Evolutionary conservation across 1,284 basidiomycete genomes (phyloP).

Genomic region (Trametes hirsuta): DNA sequence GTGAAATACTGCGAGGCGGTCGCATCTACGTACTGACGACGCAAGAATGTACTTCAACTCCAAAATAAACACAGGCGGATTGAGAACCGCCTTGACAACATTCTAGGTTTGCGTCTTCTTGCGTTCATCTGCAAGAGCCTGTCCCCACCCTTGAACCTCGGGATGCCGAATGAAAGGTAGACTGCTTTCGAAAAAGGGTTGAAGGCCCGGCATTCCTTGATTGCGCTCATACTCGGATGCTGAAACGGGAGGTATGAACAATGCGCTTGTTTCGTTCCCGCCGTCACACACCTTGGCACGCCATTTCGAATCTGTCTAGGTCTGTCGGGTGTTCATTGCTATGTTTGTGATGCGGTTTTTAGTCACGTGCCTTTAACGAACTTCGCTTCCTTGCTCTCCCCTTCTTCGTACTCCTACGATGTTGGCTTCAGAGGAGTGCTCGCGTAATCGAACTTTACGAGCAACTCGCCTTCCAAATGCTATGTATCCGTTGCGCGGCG

Average conservation of each 20-base stretch:
- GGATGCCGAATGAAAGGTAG: constrained; percentile 75
- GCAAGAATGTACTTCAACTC: neutral
- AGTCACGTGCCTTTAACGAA: constrained; percentile 83
- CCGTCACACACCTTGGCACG: constrained; percentile 64
- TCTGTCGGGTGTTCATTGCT: constrained; percentile 48
- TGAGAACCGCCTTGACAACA: neutral
- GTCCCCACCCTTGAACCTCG: constrained; percentile 78
- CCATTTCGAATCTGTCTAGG: constrained; percentile 93
- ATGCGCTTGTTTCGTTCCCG: neutral
- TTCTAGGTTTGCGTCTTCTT: neutral
- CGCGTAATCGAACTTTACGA: neutral
- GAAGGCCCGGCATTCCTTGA: constrained; percentile 51
- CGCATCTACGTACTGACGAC: neutral
- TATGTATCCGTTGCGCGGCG: constrained; percentile 77
- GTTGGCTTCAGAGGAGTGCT: neutral
- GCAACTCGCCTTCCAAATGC: constrained; percentile 74
- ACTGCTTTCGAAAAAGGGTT: constrained; percentile 77
- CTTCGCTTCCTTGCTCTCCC: constrained; percentile 79
- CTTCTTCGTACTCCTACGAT: constrained; percentile 87
- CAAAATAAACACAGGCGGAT: too few species aligned
- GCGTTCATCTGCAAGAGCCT: constrained; percentile 63
- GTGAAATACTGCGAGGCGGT: too few species aligned
- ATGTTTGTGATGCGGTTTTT: neutral
- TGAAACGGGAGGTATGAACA: constrained; percentile 28
- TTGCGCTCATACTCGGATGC: constrained; percentile 74